These are phyloP conservation scores for Cladosporium sp. DNA, from an alignment of 2,329 filamentous ascomycete species.

Conservation along the genomic window DNA sequence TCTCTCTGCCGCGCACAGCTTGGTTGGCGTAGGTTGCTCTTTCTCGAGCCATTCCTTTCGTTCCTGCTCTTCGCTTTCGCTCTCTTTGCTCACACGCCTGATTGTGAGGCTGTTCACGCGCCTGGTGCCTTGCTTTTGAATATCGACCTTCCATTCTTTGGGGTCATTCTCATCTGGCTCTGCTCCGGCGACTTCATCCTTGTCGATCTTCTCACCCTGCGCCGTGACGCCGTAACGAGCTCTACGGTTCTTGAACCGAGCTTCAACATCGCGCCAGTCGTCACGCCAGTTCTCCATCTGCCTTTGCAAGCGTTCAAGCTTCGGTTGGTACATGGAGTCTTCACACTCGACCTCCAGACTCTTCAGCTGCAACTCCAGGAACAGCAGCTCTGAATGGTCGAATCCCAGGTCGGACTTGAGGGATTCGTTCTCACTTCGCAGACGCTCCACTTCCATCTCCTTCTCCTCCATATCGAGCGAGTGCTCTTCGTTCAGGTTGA, in stretches of 20 bases:
- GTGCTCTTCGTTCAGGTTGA: constrained; percentile 29
- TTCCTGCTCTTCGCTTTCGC: constrained; percentile 7
- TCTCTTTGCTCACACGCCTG: constrained; percentile 19
- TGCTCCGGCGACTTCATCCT: constrained; percentile 6
- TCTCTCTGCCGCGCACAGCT: neutral
- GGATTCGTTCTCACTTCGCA: constrained; percentile 36
- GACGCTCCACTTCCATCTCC: constrained; percentile 27
- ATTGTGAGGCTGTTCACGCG: constrained; percentile 26
- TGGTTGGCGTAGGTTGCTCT: constrained; percentile 1
- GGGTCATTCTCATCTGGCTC: constrained; percentile 15
- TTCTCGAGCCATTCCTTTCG: neutral
- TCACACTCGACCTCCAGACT: constrained; percentile 33
- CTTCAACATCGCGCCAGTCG: constrained; percentile 34
- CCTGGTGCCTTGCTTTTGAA: constrained; percentile 21
- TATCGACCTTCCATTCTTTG: constrained; percentile 24
- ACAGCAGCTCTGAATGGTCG: constrained; percentile 37
- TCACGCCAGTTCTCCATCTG: constrained; percentile 33
- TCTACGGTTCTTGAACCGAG: constrained; percentile 27
- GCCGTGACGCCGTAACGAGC: constrained; percentile 26
- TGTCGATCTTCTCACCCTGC: neutral
- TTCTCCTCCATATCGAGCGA: constrained; percentile 28
- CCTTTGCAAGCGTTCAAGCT: constrained; percentile 15
- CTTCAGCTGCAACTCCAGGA: constrained; percentile 37
- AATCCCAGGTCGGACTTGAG: constrained; percentile 35
- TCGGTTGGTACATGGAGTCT: constrained; percentile 15